These are phyloP conservation scores for Trichoderma aggressivum DNA, from an alignment of 2,329 filamentous ascomycete species.

Conservation along the genomic window DNA sequence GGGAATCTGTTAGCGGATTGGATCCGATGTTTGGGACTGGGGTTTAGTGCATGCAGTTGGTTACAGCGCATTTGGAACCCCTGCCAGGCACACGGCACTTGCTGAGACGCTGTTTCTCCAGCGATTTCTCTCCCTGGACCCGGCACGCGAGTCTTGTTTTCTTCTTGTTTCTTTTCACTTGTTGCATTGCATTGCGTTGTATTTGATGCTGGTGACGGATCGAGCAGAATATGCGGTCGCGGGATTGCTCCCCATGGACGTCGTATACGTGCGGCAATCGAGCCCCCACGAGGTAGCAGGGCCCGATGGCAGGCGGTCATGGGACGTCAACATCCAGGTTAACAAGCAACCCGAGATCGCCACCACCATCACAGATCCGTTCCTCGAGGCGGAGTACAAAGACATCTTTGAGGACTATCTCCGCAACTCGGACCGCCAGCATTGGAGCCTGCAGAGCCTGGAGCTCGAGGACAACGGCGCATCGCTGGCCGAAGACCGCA, in stretches of 20 bases:
- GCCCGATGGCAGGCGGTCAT: conserved; percentile 21
- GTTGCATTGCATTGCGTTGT: neutral
- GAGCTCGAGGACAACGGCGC: conserved; percentile 19
- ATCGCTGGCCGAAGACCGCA: conserved; percentile 22
- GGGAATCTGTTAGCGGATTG: neutral
- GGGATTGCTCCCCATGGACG: conserved; percentile 21
- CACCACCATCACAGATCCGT: conserved; percentile 26
- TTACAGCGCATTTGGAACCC: neutral
- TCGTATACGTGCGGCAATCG: conserved; percentile 22
- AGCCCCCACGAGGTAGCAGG: conserved; percentile 15
- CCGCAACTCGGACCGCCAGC: conserved; percentile 25
- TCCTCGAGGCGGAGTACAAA: conserved; percentile 26
- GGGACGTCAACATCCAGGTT: conserved; percentile 25
- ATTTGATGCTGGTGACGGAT: neutral
- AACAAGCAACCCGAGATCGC: conserved; percentile 20
- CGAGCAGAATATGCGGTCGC: conserved; percentile 17
- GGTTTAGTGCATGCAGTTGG: neutral
- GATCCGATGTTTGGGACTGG: neutral
- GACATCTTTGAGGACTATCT: conserved; percentile 28
- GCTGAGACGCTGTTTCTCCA: neutral
- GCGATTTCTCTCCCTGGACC: neutral
- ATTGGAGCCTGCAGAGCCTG: conserved; percentile 23
- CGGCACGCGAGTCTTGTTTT: neutral
- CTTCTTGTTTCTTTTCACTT: neutral
- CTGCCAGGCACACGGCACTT: neutral